A percentile compares a stretch with the other conserved stretches of the same genome.
Conservation (phyloP, 106 monocot genomes). For the Dioscorea alata region DNA sequence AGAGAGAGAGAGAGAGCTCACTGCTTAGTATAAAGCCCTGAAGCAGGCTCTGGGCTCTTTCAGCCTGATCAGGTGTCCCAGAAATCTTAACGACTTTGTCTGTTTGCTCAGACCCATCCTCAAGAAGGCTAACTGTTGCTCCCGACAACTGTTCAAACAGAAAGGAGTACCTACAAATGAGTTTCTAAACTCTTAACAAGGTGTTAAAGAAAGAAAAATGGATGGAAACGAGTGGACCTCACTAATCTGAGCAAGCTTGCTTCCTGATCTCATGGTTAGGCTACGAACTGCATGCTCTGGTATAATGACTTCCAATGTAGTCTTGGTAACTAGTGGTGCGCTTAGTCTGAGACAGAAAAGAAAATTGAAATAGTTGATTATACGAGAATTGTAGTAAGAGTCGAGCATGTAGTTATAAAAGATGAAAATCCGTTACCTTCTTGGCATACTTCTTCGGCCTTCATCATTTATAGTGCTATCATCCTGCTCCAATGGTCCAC, state of each 20-base stretch:
- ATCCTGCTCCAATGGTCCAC: slow-evolving; percentile 55
- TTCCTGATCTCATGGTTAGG: slow-evolving; percentile 72
- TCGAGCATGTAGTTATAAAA: not conserved
- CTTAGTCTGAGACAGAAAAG: slow-evolving; percentile 30
- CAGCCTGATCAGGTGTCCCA: slow-evolving; percentile 90
- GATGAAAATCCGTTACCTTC: slow-evolving; percentile 28
- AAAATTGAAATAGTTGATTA: not conserved
- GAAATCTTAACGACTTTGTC: slow-evolving; percentile 82
- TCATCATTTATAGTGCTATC: slow-evolving; percentile 56
- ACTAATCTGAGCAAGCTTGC: slow-evolving; percentile 88
- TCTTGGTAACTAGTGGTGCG: slow-evolving; percentile 58
- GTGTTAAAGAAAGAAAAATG: not conserved
- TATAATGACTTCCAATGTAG: slow-evolving; percentile 76
- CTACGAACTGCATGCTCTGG: slow-evolving; percentile 72
- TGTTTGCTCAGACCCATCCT: slow-evolving; percentile 51
- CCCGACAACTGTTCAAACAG: slow-evolving; percentile 75
- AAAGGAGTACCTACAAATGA: too few species aligned
- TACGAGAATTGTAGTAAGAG: not conserved
- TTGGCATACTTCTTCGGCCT: slow-evolving; percentile 38
- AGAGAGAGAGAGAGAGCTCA: slow-evolving; percentile 33
- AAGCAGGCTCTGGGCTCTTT: slow-evolving; percentile 87
- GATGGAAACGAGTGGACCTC: slow-evolving; percentile 33
- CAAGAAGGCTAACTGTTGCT: slow-evolving; percentile 62
- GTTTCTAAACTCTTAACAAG: too few species aligned
- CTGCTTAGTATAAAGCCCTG: slow-evolving; percentile 96